Percentiles rank a stretch among this genome's conserved stretches.
Evolutionary conservation across 2,329 filamentous ascomycete species (phyloP).

Genomic region (Neopestalotiopsis sp.): DNA sequence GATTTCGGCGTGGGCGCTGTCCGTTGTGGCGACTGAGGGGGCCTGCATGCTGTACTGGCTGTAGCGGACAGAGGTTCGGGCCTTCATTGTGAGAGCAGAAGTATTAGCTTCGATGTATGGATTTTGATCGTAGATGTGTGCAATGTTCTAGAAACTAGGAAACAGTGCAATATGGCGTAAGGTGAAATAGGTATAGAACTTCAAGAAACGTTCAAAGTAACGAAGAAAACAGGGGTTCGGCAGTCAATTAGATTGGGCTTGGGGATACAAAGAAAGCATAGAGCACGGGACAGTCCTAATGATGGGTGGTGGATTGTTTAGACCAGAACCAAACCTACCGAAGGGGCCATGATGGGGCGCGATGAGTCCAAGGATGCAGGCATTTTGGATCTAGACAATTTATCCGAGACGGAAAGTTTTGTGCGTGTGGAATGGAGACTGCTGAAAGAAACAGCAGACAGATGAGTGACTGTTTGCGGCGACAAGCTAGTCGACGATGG

Average conservation of each 20-base stretch:
- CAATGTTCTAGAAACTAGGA: neutral
- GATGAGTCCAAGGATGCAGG: constrained; percentile 64
- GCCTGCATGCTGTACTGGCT: constrained; percentile 64
- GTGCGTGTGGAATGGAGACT: neutral
- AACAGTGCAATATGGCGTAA: neutral
- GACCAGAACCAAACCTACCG: constrained; percentile 52
- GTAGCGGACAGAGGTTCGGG: constrained; percentile 61
- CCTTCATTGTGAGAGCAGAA: constrained; percentile 29
- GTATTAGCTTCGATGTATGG: constrained; percentile 8
- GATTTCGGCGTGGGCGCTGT: constrained; percentile 63
- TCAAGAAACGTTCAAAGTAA: neutral
- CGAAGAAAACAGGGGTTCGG: neutral
- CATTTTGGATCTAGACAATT: constrained; percentile 43
- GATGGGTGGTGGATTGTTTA: constrained; percentile 2
- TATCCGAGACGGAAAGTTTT: neutral
- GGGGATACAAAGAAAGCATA: constrained; percentile 3
- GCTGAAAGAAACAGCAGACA: neutral
- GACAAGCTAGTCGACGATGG: neutral
- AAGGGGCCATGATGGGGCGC: constrained; percentile 67
- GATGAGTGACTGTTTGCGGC: neutral
- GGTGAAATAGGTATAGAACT: neutral
- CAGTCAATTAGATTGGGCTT: neutral
- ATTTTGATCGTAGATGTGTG: neutral
- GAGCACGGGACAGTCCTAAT: constrained; percentile 3
- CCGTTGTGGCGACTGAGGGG: constrained; percentile 64